These are phyloP conservation scores for Uronychia setigera DNA, from an alignment of 73 alveolate genomes.

Conservation along the genomic window DNA sequence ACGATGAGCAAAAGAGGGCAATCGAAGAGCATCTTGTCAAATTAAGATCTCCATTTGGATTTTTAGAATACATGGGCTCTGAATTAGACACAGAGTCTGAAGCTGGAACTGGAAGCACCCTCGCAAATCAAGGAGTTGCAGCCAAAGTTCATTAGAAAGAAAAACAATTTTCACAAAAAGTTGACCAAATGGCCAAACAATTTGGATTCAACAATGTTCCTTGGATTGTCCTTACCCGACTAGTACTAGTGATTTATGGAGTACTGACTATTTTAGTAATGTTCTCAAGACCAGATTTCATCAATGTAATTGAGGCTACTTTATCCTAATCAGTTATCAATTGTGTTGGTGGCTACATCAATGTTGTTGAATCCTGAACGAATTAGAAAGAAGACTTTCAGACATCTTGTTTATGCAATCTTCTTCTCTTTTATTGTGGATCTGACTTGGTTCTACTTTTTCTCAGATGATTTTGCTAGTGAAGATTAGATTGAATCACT, in stretches of 20 bases:
- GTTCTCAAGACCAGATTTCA: slow-evolving; percentile 65
- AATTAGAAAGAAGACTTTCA: slow-evolving; percentile 39
- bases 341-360: slow-evolving; percentile 28
- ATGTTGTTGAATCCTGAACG: slow-evolving; percentile 22
- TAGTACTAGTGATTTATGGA: slow-evolving; percentile 25
- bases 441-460: slow-evolving; percentile 42
- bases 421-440: slow-evolving; percentile 34
- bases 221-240: slow-evolving; percentile 26
- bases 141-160: slow-evolving; percentile 31
- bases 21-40: slow-evolving; percentile 53
- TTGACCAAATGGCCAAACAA: slow-evolving; percentile 33
- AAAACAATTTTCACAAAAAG: slow-evolving; percentile 29
- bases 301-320: slow-evolving; percentile 58
- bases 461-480: slow-evolving; percentile 17
- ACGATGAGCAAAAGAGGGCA: slow-evolving; percentile 37
- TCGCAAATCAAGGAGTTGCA: neutral
- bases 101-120: slow-evolving; percentile 6
- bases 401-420: slow-evolving; percentile 26
- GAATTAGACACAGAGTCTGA: neutral
- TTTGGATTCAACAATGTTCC: slow-evolving; percentile 44
- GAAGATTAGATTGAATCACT: slow-evolving; percentile 44
- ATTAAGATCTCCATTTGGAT: slow-evolving; percentile 71
- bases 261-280: slow-evolving; percentile 48
- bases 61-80: slow-evolving; percentile 38
- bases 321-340: slow-evolving; percentile 31